Evolutionary conservation across 2,329 filamentous ascomycete species (phyloP), one percentile per base, ranked within the genome.

Genomic region (Scytalidium lignicola): DNA sequence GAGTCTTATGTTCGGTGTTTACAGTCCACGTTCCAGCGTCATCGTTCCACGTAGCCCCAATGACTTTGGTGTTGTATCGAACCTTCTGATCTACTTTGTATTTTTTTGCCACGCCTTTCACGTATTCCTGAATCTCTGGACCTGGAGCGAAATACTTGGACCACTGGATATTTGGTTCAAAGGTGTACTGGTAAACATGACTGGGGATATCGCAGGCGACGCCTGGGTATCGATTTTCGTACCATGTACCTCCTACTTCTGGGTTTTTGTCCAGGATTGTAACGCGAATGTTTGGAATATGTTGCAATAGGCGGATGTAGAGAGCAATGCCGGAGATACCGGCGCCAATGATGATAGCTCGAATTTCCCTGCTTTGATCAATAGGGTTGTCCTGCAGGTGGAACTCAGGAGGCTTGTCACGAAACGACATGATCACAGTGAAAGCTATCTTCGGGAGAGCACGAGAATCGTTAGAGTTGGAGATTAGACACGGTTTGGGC

Each of bases 101-200:
- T 51, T 79, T 75, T 52, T 74, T 66, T 2, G 76, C 76, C 5
- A 79, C 66, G 1, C 64, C 62, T 44, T 72, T 68, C 2, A 82
- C 66, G 53, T 82, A 80, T 17, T 65, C 64, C 66, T 73, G 65
- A 20, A 82, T 78, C 59, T 82, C 78, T 57, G 80, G 75, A 56
- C 82, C 78, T 0, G 74, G 74, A 0, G 79, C 74, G 55, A 79
- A 81, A 47, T 26, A 70, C 23, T 77, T 63, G 0, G 74, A 73
- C 78, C 79, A 82, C 52, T 74, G 67, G 1, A 74, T 65, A 43
- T 79, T 80, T 49, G 78, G 75, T 41, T 76, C 78, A 55, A 81
- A 82, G 9, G 74, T 78, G 60, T 73, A 80, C 43, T 70, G 75
- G 63, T 82, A 82, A 1, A 76, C 80, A 64, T 82, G 42, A 19